phyloP scores from a whole-genome alignment of 2,329 filamentous ascomycete species.

The Thielaviopsis ethacetica region DNA sequence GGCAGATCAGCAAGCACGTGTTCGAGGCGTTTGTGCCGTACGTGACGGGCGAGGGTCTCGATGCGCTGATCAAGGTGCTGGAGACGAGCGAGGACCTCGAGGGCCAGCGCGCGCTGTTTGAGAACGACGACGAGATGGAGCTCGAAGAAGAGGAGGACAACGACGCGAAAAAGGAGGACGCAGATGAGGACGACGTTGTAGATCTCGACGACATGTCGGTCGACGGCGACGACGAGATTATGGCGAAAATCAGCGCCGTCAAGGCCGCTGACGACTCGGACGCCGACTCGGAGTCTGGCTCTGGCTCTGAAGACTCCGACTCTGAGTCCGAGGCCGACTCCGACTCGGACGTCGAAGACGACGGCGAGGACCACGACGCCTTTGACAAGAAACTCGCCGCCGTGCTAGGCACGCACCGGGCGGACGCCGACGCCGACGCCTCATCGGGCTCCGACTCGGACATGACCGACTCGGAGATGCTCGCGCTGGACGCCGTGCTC shows the following conservation, averaged over 20 bases:
- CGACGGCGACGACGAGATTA: slow-evolving; percentile 23
- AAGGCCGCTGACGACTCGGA: slow-evolving; percentile 24
- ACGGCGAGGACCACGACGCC: slow-evolving; percentile 27
- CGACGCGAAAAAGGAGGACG: background rate
- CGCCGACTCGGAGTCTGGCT: slow-evolving; percentile 22
- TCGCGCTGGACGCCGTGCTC: slow-evolving; percentile 69
- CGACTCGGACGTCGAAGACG: slow-evolving; percentile 29
- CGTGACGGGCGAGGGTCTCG: slow-evolving; percentile 56
- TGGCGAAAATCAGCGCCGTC: slow-evolving; percentile 14
- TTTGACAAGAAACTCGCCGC: slow-evolving; percentile 62
- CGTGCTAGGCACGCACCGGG: slow-evolving; percentile 55
- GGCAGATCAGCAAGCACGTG: slow-evolving; percentile 74
- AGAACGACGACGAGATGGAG: slow-evolving; percentile 36
- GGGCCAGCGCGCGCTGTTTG: slow-evolving; percentile 77
- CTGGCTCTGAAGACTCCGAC: slow-evolving; percentile 27
- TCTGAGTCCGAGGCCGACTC: slow-evolving; percentile 26
- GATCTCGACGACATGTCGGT: slow-evolving; percentile 32
- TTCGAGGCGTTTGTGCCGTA: slow-evolving; percentile 68
- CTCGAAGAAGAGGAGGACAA: slow-evolving; percentile 4
- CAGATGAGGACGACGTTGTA: slow-evolving; percentile 25
- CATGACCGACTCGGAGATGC: slow-evolving; percentile 95
- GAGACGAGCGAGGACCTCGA: slow-evolving; percentile 63
- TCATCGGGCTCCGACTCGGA: slow-evolving; percentile 51
- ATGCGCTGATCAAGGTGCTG: slow-evolving; percentile 50
- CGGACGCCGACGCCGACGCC: slow-evolving; percentile 41